phyloP scores from a whole-genome alignment of 306 rosid genomes.

The Nissolia schottii region DNA sequence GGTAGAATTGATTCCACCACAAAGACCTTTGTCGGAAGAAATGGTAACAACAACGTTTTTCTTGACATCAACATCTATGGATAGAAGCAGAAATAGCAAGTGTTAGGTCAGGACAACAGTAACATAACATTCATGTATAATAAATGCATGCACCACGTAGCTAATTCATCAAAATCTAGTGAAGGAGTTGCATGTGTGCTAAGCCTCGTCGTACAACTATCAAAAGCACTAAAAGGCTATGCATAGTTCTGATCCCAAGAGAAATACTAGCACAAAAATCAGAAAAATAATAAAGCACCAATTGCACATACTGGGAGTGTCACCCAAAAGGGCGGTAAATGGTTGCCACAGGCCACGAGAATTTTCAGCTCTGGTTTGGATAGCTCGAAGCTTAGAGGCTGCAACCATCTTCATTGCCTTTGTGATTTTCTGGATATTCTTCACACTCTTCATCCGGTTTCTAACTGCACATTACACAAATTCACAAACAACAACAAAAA shows the following conservation, averaged over 20 bases:
- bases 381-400: slow-evolving; percentile 88
- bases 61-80: slow-evolving; percentile 66
- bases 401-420: slow-evolving; percentile 99
- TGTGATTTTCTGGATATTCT: slow-evolving; percentile 91
- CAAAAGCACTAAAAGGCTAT: not conserved
- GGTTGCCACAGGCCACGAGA: slow-evolving; percentile 99
- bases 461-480: slow-evolving; percentile 52
- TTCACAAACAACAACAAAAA: not conserved
- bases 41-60: slow-evolving; percentile 74
- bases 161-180: slow-evolving; percentile 3
- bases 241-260: not conserved
- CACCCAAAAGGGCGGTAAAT: slow-evolving; percentile 92
- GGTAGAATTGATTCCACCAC: slow-evolving; percentile 98
- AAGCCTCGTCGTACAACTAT: not conserved
- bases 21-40: slow-evolving; percentile 97
- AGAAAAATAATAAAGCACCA: not conserved
- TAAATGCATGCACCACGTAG: not conserved
- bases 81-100: slow-evolving; percentile 15
- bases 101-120: slow-evolving; percentile 17
- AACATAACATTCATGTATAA: not conserved
- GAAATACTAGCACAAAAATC: not conserved
- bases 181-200: not conserved
- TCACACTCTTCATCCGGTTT: slow-evolving; percentile 97
- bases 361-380: slow-evolving; percentile 80
- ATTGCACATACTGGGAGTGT: slow-evolving; percentile 62